Conservation (phyloP, 495 filamentous ascomycete genomes). For the Xylaria longipes region DNA sequence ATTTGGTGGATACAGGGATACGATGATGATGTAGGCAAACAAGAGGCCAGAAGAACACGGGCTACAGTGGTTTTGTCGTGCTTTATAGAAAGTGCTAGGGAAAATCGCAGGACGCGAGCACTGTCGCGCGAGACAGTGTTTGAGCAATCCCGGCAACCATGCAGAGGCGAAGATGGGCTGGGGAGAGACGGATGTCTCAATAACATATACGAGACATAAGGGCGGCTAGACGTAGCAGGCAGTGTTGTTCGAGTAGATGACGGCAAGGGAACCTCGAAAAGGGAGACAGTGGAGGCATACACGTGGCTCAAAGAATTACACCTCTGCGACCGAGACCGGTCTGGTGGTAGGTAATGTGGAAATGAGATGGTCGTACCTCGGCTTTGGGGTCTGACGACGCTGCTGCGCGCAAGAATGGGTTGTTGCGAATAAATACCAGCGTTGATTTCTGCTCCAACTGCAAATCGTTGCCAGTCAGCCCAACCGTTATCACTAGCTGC, state of each 20-base stretch:
- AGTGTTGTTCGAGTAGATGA: constrained; percentile 4
- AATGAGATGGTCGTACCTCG: constrained; percentile 31
- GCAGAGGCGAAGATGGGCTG: constrained; percentile 5
- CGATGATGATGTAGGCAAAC: neutral
- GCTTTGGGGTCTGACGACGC: constrained; percentile 10
- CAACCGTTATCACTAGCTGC: neutral
- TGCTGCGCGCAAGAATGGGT: constrained; percentile 8
- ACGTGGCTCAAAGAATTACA: constrained; percentile 23
- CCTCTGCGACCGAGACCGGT: constrained; percentile 21
- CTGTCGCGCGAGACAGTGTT: neutral
- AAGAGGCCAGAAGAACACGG: neutral
- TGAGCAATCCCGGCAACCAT: neutral
- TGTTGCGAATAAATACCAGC: constrained; percentile 17
- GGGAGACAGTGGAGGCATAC: neutral
- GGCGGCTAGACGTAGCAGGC: neutral
- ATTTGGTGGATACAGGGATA: constrained; percentile 12
- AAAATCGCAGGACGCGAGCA: neutral
- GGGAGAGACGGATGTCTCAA: constrained; percentile 4
- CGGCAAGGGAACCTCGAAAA: neutral
- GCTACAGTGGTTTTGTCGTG: neutral
- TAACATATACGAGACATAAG: constrained; percentile 4
- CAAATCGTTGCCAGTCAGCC: neutral
- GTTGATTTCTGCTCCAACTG: neutral
- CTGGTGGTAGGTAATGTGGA: constrained; percentile 20
- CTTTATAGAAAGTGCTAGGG: neutral